Conservation (phyloP, 2,329 filamentous ascomycete genomes). For the Coniochaeta sp. region DNA sequence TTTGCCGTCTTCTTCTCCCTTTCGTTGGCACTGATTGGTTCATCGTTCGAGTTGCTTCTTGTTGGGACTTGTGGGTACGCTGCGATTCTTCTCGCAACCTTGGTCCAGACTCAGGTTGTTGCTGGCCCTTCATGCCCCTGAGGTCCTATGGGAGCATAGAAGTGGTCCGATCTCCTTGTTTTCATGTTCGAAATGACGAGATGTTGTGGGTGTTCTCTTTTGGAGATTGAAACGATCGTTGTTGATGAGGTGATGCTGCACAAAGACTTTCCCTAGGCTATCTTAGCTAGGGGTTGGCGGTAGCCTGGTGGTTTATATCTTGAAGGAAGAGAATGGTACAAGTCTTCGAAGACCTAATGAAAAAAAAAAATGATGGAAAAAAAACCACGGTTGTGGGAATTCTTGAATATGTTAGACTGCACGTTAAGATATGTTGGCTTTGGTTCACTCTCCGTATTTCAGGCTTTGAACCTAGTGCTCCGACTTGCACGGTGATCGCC, state of each 20-base stretch:
- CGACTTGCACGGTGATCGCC: not conserved
- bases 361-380: too few relatives aligned
- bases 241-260: not conserved
- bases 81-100: not conserved
- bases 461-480: not conserved
- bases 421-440: not conserved
- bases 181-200: not conserved
- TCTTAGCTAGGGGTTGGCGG: too few relatives aligned
- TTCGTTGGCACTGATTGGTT: not conserved
- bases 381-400: too few relatives aligned
- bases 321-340: too few relatives aligned
- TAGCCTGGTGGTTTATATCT: too few relatives aligned
- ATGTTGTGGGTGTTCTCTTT: not conserved
- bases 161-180: not conserved
- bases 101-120: not conserved
- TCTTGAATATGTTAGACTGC: not conserved
- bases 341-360: too few relatives aligned
- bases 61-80: not conserved
- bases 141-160: not conserved
- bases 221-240: not conserved
- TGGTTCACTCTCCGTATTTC: not conserved
- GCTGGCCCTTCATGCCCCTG: not conserved
- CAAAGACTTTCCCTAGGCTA: not conserved
- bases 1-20: not conserved
- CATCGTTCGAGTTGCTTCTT: not conserved